phyloP scores from a whole-genome alignment of 2,329 filamentous ascomycete species.

The Tolypocladium guangdongense region DNA sequence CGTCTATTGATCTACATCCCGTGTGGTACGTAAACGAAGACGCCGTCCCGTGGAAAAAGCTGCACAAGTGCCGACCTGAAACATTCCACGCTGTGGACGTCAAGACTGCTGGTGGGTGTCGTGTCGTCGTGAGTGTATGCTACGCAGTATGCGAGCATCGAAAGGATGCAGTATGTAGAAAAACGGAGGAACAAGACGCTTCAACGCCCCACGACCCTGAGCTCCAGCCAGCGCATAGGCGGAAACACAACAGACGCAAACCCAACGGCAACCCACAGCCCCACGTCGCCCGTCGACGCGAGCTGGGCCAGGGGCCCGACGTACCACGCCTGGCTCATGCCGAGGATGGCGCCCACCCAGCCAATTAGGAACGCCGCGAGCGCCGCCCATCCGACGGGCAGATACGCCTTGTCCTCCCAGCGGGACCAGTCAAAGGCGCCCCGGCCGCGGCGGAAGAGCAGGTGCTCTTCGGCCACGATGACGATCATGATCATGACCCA shows the following conservation, averaged over 20 bases:
- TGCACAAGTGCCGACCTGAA: no score
- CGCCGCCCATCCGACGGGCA: conserved; percentile 33
- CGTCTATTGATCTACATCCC: no score
- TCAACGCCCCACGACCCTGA: conserved; percentile 15
- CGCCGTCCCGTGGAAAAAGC: no score
- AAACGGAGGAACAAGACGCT: neutral
- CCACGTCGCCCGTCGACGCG: conserved; percentile 37
- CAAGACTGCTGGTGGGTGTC: no score
- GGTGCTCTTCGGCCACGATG: conserved; percentile 34
- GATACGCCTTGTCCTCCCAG: conserved; percentile 33
- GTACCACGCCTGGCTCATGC: conserved; percentile 49
- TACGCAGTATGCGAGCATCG: no score
- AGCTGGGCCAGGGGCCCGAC: conserved; percentile 44
- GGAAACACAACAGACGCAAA: conserved; percentile 41
- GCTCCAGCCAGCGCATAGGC: conserved; percentile 15
- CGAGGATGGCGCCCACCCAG: conserved; percentile 41
- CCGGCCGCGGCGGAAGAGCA: conserved; percentile 28
- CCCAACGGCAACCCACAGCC: conserved; percentile 50
- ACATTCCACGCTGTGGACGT: no score
- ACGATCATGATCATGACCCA: conserved; percentile 42
- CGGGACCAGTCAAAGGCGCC: conserved; percentile 29
- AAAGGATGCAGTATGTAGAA: no score
- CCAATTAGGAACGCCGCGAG: conserved; percentile 31
- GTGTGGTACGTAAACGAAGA: no score
- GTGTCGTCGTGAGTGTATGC: no score